Percentiles rank a stretch among this genome's conserved stretches.
These are phyloP conservation scores for Dryadomyces quercivorus DNA, from an alignment of 2,329 filamentous ascomycete genomes.

Conservation along the genomic window DNA sequence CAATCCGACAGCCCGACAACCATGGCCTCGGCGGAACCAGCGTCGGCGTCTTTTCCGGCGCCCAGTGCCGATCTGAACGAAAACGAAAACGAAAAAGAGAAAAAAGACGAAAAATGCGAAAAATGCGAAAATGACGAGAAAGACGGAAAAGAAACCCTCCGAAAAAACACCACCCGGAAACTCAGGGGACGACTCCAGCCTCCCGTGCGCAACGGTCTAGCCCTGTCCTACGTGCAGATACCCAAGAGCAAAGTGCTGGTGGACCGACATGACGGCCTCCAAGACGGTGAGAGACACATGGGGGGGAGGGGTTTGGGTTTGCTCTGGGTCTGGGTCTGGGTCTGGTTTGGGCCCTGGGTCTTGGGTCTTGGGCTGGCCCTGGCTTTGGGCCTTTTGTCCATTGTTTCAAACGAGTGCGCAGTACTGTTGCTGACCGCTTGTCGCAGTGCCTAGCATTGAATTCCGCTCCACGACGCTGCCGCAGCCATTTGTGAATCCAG, in stretches of 20 bases:
- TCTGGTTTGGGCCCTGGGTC: background rate
- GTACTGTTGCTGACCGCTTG: background rate
- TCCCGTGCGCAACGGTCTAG: background rate
- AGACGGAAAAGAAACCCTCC: no score
- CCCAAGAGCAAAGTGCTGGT: background rate
- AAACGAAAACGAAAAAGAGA: background rate
- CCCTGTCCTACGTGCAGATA: background rate
- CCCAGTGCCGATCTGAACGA: background rate
- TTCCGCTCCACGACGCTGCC: background rate
- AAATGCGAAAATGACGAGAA: background rate
- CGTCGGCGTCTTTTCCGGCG: background rate
- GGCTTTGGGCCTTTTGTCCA: background rate
- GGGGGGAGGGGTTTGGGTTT: background rate
- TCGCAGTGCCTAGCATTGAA: background rate
- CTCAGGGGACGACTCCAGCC: background rate
- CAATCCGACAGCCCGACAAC: background rate
- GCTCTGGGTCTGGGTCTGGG: background rate
- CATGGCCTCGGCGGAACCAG: background rate
- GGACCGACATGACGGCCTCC: background rate
- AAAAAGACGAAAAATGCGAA: background rate
- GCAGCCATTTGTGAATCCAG: background rate
- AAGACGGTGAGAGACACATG: background rate
- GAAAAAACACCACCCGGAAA: background rate
- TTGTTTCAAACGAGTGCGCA: background rate
- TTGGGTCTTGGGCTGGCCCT: background rate